phyloP scores from a whole-genome alignment of 2,329 filamentous ascomycete genomes.

The Stachybotrys chartarum region DNA sequence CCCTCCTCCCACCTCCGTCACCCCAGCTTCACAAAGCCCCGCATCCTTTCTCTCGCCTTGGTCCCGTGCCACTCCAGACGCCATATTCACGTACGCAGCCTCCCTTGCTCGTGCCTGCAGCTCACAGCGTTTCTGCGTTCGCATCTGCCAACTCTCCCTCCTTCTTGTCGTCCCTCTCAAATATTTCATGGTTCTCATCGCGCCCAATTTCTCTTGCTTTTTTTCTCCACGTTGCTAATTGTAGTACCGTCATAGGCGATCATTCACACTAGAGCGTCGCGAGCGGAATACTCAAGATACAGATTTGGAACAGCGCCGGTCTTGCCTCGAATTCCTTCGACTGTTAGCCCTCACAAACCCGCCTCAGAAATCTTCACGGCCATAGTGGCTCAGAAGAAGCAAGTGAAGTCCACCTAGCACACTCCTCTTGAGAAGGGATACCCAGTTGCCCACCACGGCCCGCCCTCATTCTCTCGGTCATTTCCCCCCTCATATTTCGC shows the following conservation, averaged over 20 bases:
- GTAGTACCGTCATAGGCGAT: not conserved
- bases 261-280: not conserved
- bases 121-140: not conserved
- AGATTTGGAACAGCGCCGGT: not conserved
- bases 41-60: not conserved
- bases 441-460: slow-evolving; percentile 29
- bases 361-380: not conserved
- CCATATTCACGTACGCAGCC: not conserved
- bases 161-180: not conserved
- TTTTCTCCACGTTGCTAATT: not conserved
- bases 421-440: not conserved
- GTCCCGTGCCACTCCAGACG: not conserved
- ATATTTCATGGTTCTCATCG: too few species aligned
- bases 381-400: not conserved
- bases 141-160: not conserved
- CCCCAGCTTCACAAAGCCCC: not conserved
- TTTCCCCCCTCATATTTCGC: slow-evolving; percentile 18
- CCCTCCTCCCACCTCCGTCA: not conserved
- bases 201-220: not conserved
- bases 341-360: not conserved
- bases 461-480: slow-evolving; percentile 16
- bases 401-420: not conserved
- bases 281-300: not conserved
- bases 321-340: not conserved
- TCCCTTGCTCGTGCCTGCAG: not conserved